Evolutionary conservation across 1,284 basidiomycete genomes (phyloP).

Genomic region (Sanghuangporus sanghuang): DNA sequence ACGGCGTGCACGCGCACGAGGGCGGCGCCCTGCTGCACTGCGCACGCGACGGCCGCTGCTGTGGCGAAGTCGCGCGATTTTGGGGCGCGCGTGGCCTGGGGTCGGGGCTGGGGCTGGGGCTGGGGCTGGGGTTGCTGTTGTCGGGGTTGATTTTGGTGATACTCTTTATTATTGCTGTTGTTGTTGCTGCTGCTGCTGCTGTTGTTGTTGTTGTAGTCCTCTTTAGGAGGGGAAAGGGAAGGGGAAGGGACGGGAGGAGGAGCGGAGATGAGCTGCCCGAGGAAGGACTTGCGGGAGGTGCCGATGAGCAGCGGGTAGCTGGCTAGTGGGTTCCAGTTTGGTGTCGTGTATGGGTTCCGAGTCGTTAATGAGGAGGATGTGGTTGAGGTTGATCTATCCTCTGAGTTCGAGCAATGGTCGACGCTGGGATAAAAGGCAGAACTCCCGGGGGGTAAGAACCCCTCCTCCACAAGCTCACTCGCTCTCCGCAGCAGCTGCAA

Average conservation of each 20-base stretch:
- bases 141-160: too few relatives aligned
- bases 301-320: constrained; percentile 78
- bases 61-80: constrained; percentile 78
- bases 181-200: not conserved
- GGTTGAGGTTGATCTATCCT: not conserved
- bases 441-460: constrained; percentile 20
- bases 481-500: constrained; percentile 61
- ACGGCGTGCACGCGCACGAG: constrained; percentile 87
- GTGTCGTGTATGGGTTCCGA: not conserved
- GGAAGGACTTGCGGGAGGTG: constrained; percentile 78
- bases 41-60: constrained; percentile 72
- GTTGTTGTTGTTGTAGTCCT: constrained; percentile 31
- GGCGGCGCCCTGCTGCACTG: constrained; percentile 69
- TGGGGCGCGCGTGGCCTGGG: constrained; percentile 27
- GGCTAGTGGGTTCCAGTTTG: constrained; percentile 44
- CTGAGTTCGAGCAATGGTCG: not conserved
- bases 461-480: constrained; percentile 40
- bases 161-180: too few relatives aligned
- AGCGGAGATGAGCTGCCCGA: constrained; percentile 58
- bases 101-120: not conserved
- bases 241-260: constrained; percentile 19
- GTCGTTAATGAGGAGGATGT: not conserved
- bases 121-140: too few relatives aligned
- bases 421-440: not conserved
- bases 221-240: too few relatives aligned